Evolutionary conservation across 192 early-diverging fungal genomes (phyloP).

Genomic region (Geosiphon pyriformis): DNA sequence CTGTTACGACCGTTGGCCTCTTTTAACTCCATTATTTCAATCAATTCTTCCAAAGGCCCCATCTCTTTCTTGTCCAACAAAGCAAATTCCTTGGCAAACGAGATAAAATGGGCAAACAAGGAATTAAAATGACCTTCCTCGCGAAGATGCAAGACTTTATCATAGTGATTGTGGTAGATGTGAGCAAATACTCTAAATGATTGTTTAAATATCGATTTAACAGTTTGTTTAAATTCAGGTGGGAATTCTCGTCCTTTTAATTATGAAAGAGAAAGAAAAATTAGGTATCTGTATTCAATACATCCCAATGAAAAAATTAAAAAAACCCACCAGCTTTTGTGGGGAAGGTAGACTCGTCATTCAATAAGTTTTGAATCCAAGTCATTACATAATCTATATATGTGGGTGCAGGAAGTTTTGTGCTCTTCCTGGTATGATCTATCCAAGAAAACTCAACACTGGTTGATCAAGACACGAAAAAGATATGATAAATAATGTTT

Average conservation of each 20-base stretch:
- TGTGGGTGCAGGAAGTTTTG: conserved; percentile 85
- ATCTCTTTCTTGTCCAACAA: conserved; percentile 89
- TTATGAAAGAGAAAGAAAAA: not conserved
- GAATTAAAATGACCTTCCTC: conserved; percentile 93
- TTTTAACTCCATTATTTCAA: conserved; percentile 44
- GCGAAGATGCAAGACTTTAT: conserved; percentile 73
- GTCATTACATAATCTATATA: conserved; percentile 93
- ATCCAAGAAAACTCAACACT: conserved; percentile 88
- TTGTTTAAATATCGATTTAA: conserved; percentile 76
- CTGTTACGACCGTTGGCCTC: too few species aligned
- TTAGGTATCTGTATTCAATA: too few species aligned
- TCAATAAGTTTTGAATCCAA: conserved; percentile 77
- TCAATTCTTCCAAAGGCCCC: conserved; percentile 72
- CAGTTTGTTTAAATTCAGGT: conserved; percentile 59
- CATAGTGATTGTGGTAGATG: conserved; percentile 89
- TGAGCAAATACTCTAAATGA: conserved; percentile 88
- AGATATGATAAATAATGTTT: too few species aligned
- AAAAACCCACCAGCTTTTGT: conserved; percentile 72
- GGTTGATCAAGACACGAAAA: too few species aligned
- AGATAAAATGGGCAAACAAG: conserved; percentile 91
- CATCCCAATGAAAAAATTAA: too few species aligned
- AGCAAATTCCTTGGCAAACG: conserved; percentile 91
- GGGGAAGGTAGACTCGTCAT: conserved; percentile 89
- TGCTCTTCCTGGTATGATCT: conserved; percentile 72
- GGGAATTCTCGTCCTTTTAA: conserved; percentile 77